Conservation (phyloP, 768 basidiomycete species). For the Lactarius tabidus region DNA sequence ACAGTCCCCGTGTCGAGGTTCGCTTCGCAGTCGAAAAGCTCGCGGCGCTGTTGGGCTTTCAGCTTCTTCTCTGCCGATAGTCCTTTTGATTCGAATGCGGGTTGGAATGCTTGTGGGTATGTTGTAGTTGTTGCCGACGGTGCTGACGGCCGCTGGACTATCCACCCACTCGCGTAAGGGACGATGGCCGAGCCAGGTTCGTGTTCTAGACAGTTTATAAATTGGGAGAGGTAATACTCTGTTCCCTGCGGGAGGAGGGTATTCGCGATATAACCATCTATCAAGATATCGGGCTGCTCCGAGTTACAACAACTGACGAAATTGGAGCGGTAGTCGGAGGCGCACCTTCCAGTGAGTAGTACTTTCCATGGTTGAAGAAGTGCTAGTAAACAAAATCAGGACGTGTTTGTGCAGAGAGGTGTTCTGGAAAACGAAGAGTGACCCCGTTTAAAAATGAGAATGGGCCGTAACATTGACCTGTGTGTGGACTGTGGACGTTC, state of each 20-base stretch:
- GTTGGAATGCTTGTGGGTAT: neutral
- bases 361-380: neutral
- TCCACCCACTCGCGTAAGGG: neutral
- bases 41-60: too few species aligned
- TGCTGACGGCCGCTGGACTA: neutral
- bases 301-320: neutral
- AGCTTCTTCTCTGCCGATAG: neutral
- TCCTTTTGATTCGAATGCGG: neutral
- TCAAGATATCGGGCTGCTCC: conserved; percentile 5
- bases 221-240: neutral
- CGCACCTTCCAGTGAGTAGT: neutral
- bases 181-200: neutral
- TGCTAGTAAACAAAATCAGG: neutral
- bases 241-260: neutral
- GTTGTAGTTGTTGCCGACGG: neutral
- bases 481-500: neutral
- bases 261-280: conserved; percentile 6
- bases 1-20: conserved; percentile 9
- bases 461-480: neutral
- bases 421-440: neutral
- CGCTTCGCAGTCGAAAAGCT: conserved; percentile 2
- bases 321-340: neutral
- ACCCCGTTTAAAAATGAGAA: neutral
- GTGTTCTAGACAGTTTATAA: neutral
- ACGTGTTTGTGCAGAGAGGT: neutral